Conservation (phyloP, 164 flowering plant species). For the Brasenia schreberi region DNA sequence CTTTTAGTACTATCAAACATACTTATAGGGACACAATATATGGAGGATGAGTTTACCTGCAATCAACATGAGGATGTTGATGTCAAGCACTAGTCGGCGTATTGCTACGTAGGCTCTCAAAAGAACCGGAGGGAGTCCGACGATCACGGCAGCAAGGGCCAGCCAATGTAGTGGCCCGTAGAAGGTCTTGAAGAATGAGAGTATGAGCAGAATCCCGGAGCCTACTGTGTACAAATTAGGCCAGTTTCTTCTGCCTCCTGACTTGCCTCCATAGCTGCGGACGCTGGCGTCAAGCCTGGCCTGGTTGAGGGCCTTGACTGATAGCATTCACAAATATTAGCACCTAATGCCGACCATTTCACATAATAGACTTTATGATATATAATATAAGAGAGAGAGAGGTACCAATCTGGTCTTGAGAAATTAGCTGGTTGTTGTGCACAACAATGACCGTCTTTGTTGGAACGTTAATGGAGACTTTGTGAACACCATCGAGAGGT, state of each 20-base stretch:
- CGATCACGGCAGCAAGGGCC: conserved; percentile 48
- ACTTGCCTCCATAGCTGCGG: conserved; percentile 28
- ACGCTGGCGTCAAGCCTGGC: conserved; percentile 79
- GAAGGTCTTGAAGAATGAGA: conserved; percentile 39
- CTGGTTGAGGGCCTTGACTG: conserved; percentile 74
- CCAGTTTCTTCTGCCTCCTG: conserved; percentile 38
- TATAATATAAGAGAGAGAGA: background rate
- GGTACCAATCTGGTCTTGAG: conserved; percentile 67
- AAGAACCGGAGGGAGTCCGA: conserved; percentile 52
- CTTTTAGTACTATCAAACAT: background rate
- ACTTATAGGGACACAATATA: background rate
- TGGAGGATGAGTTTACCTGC: conserved; percentile 38
- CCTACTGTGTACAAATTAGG: conserved; percentile 64
- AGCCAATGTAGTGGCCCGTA: conserved; percentile 57
- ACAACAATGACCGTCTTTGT: conserved; percentile 72
- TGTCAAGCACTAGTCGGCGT: conserved; percentile 35
- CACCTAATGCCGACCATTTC: background rate
- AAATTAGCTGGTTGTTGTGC: conserved; percentile 50
- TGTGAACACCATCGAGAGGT: conserved; percentile 53
- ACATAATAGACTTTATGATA: background rate
- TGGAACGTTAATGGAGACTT: conserved; percentile 59
- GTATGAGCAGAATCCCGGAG: conserved; percentile 35
- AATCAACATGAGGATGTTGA: conserved; percentile 59
- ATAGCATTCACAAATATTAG: background rate
- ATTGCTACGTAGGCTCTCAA: conserved; percentile 31